phyloP scores from a whole-genome alignment of 2,329 filamentous ascomycete genomes.

The Zymoseptoria pseudotritici region DNA sequence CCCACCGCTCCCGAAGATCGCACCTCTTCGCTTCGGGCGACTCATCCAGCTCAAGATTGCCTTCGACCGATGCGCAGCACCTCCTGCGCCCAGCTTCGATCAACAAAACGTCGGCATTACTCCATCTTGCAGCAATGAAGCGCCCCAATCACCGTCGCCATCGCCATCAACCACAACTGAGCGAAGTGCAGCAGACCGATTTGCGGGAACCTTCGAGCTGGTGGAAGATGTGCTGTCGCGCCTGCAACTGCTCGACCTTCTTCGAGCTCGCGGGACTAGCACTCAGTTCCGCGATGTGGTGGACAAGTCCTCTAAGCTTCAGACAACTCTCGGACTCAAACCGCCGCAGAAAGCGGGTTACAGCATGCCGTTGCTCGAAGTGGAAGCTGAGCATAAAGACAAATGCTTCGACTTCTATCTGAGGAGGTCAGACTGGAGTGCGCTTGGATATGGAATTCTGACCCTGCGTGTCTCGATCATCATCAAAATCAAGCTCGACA shows the following conservation, averaged over 20 bases:
- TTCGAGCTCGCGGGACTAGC: slow-evolving; percentile 1
- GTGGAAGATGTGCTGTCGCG: slow-evolving; percentile 1
- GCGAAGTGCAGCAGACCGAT: background rate
- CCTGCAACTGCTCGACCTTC: background rate
- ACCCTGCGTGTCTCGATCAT: too few species aligned
- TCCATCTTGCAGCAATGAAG: too few species aligned
- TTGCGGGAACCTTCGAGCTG: slow-evolving; percentile 1
- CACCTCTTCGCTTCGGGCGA: background rate
- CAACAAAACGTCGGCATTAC: too few species aligned
- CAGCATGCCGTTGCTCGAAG: background rate
- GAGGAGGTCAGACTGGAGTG: background rate
- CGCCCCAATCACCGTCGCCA: too few species aligned
- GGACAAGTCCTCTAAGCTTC: background rate
- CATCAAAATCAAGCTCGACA: background rate
- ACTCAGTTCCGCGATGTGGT: slow-evolving; percentile 2
- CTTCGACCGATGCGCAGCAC: too few species aligned
- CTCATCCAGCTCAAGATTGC: too few species aligned
- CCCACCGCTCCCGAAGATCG: too few species aligned
- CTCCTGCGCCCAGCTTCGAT: too few species aligned
- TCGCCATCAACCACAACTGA: too few species aligned
- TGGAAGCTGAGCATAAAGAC: background rate
- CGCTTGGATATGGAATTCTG: too few species aligned
- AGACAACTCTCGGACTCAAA: background rate
- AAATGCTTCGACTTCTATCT: background rate
- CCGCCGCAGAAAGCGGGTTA: background rate